Evolutionary conservation across 768 basidiomycete species (phyloP), one percentile per base, ranked within the genome.

Genomic region (Boletus huronensis): DNA sequence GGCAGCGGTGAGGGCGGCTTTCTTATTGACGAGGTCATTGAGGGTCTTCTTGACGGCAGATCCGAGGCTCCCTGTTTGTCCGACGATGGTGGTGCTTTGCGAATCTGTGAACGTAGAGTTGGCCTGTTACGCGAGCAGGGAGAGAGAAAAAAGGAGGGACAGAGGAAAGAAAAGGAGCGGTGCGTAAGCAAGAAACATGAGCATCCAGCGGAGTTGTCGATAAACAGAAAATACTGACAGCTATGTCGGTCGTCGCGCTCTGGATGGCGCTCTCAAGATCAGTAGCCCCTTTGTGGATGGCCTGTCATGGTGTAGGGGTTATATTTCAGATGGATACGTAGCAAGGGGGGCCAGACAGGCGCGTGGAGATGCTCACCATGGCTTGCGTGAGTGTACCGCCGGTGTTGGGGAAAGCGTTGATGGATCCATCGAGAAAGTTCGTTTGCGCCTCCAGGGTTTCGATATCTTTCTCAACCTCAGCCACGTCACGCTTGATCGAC

Each of bases 401-500:
- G 0, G 7, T 44, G 17, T 2, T 1, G 5, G 54, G 34, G 17
- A 45, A 16, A 16, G 2, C 35, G 0, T 41, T 6, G 23, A 65
- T 19, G 19, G 9, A 2, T 3, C 0, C 0, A 26, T 52, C 44
- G 19, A 63, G 55, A 0, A 2, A 0, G 2, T 17, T 4, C 6
- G 21, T 2, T 31, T 23, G 1, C 0, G 0, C 0, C 1, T 1
- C 1, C 11, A 64, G 1, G 0, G 0, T 0, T 2, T 32, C 0
- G 14, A 64, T 21, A 42, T 54, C 62, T 1, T 5, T 3, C 39
- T 21, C 7, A 9, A 62, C 28, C 35, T 28, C 3, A 3, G 2
- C 5, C 2, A 5, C n/a, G 46, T 44, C 51, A 40, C 56, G 64
- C 49, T 46, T 55, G 43, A 53, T 40, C 1, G 56, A 57, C n/a